Evolutionary conservation across 1,284 basidiomycete species (phyloP).

Genomic region (Gymnopus androsaceus): DNA sequence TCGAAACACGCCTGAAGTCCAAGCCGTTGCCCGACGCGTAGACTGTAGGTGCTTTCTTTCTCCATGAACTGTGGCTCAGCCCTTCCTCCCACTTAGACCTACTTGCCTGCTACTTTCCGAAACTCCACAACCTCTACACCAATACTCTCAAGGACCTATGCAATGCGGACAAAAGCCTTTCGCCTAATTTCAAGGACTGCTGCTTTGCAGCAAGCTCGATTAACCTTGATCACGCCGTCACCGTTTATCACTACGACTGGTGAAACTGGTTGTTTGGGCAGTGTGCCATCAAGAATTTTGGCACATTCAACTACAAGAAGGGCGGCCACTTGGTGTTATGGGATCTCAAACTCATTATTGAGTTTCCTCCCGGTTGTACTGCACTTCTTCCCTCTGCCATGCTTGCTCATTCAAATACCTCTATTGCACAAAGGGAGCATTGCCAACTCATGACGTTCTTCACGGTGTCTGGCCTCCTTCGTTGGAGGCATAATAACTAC

Average conservation of each 20-base stretch:
- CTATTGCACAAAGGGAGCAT: background rate
- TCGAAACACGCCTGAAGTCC: background rate
- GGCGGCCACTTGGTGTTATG: constrained; percentile 18
- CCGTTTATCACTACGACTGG: background rate
- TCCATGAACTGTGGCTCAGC: background rate
- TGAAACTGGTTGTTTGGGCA: constrained; percentile 1
- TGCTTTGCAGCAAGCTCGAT: constrained; percentile 3
- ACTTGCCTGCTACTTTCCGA: constrained; percentile 1
- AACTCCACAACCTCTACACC: background rate
- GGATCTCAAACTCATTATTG: constrained; percentile 15
- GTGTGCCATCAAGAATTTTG: constrained; percentile 5
- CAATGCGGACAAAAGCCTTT: background rate
- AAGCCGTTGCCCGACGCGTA: background rate
- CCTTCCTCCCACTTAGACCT: background rate
- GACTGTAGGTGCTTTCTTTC: background rate
- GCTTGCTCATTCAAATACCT: constrained; percentile 13
- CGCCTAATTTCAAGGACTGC: background rate
- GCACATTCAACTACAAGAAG: constrained; percentile 13
- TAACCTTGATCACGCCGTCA: background rate
- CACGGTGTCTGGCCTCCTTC: constrained; percentile 12
- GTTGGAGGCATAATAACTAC: constrained; percentile 13
- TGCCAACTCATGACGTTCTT: constrained; percentile 14
- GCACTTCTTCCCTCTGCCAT: constrained; percentile 16
- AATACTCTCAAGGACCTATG: constrained; percentile 2
- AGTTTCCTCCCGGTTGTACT: constrained; percentile 16